Evolutionary conservation across 2,329 filamentous ascomycete genomes (phyloP).

Genomic region (Diaporthe citri): DNA sequence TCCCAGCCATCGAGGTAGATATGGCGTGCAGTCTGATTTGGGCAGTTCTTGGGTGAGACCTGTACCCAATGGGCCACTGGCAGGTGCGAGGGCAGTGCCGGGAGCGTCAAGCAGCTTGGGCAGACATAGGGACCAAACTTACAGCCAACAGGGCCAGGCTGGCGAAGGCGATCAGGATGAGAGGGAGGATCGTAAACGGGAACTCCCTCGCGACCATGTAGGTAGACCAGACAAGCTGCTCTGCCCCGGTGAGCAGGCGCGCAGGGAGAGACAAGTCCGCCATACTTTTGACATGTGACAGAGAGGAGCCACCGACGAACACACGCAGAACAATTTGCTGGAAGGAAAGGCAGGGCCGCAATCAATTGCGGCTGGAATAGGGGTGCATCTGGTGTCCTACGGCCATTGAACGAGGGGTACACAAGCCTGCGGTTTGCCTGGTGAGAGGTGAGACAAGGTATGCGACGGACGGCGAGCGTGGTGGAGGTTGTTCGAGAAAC

Average conservation of each 20-base stretch:
- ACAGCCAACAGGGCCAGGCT: conserved; percentile 55
- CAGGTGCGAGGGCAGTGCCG: not conserved
- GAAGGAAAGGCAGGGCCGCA: not conserved
- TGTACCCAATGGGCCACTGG: not conserved
- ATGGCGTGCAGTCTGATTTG: not conserved
- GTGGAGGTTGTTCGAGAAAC: not conserved
- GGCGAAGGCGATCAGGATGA: conserved; percentile 51
- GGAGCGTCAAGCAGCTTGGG: too few species aligned
- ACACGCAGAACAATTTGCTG: not conserved
- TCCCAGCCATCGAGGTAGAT: not conserved
- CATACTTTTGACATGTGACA: conserved; percentile 38
- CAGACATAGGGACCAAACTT: conserved; percentile 40
- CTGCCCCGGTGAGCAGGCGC: conserved; percentile 48
- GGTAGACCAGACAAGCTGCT: conserved; percentile 51
- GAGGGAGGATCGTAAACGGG: conserved; percentile 55
- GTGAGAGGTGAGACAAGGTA: not conserved
- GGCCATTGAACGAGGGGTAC: conserved; percentile 1
- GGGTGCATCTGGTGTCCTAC: conserved; percentile 13
- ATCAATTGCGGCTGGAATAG: conserved; percentile 25
- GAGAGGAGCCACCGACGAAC: not conserved
- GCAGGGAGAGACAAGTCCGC: conserved; percentile 22
- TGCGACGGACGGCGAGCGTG: conserved; percentile 13
- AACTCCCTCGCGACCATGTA: conserved; percentile 53
- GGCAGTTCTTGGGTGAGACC: not conserved
- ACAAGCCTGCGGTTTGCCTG: not conserved